Conservation (phyloP, 2,329 filamentous ascomycete species). For the Penicillium sp. region DNA sequence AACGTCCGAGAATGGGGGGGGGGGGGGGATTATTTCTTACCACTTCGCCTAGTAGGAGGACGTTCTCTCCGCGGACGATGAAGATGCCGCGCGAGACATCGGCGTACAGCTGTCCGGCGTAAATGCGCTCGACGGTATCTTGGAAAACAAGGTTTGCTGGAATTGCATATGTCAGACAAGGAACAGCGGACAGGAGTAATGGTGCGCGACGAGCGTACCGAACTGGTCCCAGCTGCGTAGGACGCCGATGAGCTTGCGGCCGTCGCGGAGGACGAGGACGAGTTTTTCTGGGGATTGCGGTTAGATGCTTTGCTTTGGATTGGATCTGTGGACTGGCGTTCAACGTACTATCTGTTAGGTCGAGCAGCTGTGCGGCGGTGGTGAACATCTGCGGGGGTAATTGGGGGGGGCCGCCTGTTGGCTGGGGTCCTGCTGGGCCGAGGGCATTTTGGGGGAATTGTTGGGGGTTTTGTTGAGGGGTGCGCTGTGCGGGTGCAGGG, state of each 20-base stretch:
- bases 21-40: no score
- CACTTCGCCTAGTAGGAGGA: constrained; percentile 92
- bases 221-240: constrained; percentile 97
- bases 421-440: constrained; percentile 27
- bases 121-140: constrained; percentile 86
- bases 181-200: background rate
- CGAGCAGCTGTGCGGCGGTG: constrained; percentile 89
- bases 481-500: constrained; percentile 28
- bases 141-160: constrained; percentile 92
- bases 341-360: constrained; percentile 90
- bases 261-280: constrained; percentile 85
- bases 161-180: constrained; percentile 2
- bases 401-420: constrained; percentile 45
- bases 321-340: background rate
- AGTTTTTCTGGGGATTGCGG: constrained; percentile 73
- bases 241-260: constrained; percentile 89
- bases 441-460: constrained; percentile 30
- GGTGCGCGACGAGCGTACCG: constrained; percentile 56
- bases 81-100: constrained; percentile 85
- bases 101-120: constrained; percentile 71
- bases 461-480: constrained; percentile 25
- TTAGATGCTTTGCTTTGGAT: background rate
- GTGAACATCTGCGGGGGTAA: constrained; percentile 90
- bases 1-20: no score
- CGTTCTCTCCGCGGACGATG: constrained; percentile 92